Evolutionary conservation across 441 rosid species (phyloP), one percentile per base, ranked within the genome.

Genomic region (Aleurites moluccanus): DNA sequence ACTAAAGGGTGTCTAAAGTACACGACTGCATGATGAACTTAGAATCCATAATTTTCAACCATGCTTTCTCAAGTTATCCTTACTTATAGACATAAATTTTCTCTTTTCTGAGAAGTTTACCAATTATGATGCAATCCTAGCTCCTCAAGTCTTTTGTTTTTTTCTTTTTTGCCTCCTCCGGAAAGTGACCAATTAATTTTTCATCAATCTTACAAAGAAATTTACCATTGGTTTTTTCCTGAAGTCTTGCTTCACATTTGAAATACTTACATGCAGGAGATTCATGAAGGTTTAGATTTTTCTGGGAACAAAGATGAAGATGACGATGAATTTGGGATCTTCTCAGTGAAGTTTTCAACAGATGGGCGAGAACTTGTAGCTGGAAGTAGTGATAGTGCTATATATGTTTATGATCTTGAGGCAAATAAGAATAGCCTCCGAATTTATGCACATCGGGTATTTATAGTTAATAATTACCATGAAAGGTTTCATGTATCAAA

Each of bases 231-330:
- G 69, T 63, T 38, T 38, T 69, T 52, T 30, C 60, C 61, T 69
- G 61, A 20, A 69, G 14, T n/a, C 59, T 75, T 70, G 59, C 38
- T 55, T 27, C 72, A 61, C 52, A 14, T 47, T 23, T 45, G 13
- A 4, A 64, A 30, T 65, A 50, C 38, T 55, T 10, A 23, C 10
- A 33, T 49, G n/a, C n/a, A n/a, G n/a, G n/a, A n/a, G n/a, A n/a
- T n/a, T n/a, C n/a, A n/a, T n/a, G n/a, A n/a, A n/a, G n/a, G n/a
- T n/a, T n/a, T n/a, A n/a, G n/a, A n/a, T n/a, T n/a, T n/a, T n/a
- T n/a, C n/a, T n/a, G n/a, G n/a, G n/a, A n/a, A n/a, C n/a, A n/a
- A n/a, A n/a, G n/a, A n/a, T n/a, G n/a, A n/a, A n/a, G n/a, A n/a
- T n/a, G n/a, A n/a, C n/a, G n/a, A n/a, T n/a, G n/a, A n/a, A n/a